These are phyloP conservation scores for Globisporangium uncinulatum DNA, from an alignment of 352 stramenopile species.

Conservation along the genomic window DNA sequence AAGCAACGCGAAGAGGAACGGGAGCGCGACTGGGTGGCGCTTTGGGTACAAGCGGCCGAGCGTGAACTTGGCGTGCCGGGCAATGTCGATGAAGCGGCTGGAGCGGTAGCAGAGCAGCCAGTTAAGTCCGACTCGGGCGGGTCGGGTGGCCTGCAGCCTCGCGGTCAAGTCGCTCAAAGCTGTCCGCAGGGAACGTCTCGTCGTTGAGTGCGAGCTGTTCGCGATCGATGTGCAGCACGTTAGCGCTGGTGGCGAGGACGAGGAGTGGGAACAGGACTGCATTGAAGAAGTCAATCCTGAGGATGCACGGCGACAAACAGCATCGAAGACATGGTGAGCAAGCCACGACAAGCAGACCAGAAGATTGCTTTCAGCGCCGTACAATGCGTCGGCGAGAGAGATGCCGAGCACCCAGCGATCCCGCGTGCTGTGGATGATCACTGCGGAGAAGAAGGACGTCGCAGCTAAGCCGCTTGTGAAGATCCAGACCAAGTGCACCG, in stretches of 20 bases:
- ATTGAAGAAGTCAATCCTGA: conserved; percentile 30
- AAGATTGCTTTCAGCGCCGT: not conserved
- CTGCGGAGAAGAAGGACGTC: not conserved
- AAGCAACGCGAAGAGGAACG: conserved; percentile 5
- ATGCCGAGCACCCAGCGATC: conserved; percentile 11
- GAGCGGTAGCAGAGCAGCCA: conserved; percentile 10
- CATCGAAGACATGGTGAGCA: not conserved
- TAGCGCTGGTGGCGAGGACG: conserved; percentile 24
- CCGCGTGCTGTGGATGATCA: conserved; percentile 8
- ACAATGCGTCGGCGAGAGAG: conserved; percentile 17
- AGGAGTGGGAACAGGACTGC: conserved; percentile 27
- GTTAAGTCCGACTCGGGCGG: conserved; percentile 13
- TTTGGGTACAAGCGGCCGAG: conserved; percentile 7
- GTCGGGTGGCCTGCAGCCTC: conserved; percentile 19
- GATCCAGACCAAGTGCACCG: conserved; percentile 6
- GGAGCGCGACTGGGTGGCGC: conserved; percentile 9
- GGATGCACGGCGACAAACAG: too few species aligned
- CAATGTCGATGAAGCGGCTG: conserved; percentile 9
- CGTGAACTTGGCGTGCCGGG: conserved; percentile 7
- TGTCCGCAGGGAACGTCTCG: conserved; percentile 19
- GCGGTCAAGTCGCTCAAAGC: conserved; percentile 24
- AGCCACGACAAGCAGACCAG: too few species aligned
- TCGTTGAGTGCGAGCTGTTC: conserved; percentile 27
- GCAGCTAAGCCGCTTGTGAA: conserved; percentile 3
- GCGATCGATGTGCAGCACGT: conserved; percentile 24